These are phyloP conservation scores for Epichloe scottii DNA, from an alignment of 2,329 filamentous ascomycete genomes.

Conservation along the genomic window DNA sequence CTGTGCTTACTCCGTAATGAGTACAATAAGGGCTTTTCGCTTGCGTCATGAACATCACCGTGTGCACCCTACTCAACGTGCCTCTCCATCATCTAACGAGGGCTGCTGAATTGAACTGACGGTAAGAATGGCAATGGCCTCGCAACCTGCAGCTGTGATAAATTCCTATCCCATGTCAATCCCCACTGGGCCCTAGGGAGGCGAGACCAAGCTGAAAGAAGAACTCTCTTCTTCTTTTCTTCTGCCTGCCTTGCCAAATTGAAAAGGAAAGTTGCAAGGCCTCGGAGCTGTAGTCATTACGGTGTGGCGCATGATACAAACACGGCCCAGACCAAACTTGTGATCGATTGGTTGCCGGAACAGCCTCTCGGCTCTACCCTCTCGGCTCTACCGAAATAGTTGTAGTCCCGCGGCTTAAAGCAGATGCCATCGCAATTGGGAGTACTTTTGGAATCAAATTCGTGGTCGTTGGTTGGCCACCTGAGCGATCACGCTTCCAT, in stretches of 20 bases:
- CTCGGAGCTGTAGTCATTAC: neutral
- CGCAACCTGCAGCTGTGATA: no score
- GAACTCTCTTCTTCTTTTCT: neutral
- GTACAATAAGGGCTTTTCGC: neutral
- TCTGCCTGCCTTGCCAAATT: neutral
- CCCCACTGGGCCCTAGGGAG: no score
- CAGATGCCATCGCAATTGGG: neutral
- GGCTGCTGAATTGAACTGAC: no score
- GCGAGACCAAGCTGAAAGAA: neutral
- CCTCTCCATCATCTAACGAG: no score
- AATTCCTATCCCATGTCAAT: no score
- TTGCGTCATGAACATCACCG: no score
- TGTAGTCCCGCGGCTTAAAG: neutral
- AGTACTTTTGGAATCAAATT: neutral
- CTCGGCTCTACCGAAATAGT: slow-evolving; percentile 1
- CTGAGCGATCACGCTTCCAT: neutral
- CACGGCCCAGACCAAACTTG: neutral
- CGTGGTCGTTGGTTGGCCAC: neutral
- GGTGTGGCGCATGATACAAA: neutral
- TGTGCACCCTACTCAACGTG: no score
- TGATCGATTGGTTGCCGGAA: neutral
- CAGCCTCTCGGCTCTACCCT: neutral
- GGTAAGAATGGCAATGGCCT: no score
- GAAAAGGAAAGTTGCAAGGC: neutral
- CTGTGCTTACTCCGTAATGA: neutral